A percentile compares a stretch with the other conserved stretches of the same genome.
phyloP scores from a whole-genome alignment of 1,139 yeast species.

The Yamadazyma dendronema region DNA sequence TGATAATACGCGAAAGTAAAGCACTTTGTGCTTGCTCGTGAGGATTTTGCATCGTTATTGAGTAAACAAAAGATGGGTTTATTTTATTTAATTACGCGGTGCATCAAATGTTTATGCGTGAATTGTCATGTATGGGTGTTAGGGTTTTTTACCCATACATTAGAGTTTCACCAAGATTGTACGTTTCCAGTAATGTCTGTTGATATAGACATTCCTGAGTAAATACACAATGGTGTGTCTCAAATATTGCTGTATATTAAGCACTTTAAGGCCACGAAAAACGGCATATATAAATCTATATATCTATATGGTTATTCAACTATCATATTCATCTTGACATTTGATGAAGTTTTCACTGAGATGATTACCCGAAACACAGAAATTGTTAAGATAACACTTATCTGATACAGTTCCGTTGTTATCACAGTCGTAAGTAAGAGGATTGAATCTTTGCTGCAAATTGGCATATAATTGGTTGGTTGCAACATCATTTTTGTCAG shows the following conservation, averaged over 20 bases:
- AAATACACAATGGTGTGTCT: too few species aligned
- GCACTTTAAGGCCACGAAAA: too few species aligned
- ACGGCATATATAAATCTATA: neutral
- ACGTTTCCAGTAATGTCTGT: too few species aligned
- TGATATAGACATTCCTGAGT: too few species aligned
- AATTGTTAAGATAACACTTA: slow-evolving; percentile 41
- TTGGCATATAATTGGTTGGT: slow-evolving; percentile 48
- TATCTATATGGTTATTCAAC: neutral
- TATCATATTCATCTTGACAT: slow-evolving; percentile 7
- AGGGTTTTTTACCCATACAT: too few species aligned
- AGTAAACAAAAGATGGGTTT: neutral
- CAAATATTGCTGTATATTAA: too few species aligned
- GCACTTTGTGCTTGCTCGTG: slow-evolving; percentile 86
- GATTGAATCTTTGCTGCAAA: slow-evolving; percentile 47
- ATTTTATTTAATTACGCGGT: neutral
- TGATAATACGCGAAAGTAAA: slow-evolving; percentile 70
- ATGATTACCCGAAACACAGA: slow-evolving; percentile 32
- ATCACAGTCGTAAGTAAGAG: slow-evolving; percentile 38
- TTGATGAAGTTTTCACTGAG: slow-evolving; percentile 12
- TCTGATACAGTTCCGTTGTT: slow-evolving; percentile 29
- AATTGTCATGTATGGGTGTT: too few species aligned
- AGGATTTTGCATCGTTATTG: slow-evolving; percentile 72
- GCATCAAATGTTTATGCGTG: too few species aligned
- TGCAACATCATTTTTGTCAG: slow-evolving; percentile 32
- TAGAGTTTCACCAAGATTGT: too few species aligned